A percentile compares a stretch with the other conserved stretches of the same genome.
Evolutionary conservation across 345 rosid genomes (phyloP).

Genomic region (Gossypium arboreum): DNA sequence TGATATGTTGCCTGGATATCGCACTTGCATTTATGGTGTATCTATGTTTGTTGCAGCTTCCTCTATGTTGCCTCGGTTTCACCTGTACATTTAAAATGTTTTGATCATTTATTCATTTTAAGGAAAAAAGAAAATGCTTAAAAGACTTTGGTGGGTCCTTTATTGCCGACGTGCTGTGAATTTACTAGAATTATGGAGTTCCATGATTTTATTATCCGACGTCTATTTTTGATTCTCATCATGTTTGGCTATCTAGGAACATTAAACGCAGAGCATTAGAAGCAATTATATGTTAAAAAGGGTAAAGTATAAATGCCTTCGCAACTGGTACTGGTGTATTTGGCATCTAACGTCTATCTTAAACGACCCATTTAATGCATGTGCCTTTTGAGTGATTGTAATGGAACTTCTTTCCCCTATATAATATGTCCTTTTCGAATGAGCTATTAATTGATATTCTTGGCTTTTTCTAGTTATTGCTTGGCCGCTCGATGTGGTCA

Average conservation of each 20-base stretch:
- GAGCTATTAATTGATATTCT: background rate
- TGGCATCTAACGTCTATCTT: too few relatives aligned
- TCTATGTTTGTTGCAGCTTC: background rate
- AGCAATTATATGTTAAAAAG: too few relatives aligned
- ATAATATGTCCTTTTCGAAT: background rate
- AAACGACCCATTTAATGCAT: background rate
- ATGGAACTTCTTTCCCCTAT: background rate
- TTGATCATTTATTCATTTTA: background rate
- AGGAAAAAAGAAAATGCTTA: background rate
- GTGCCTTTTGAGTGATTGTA: background rate
- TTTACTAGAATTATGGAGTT: background rate
- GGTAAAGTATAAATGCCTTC: too few relatives aligned
- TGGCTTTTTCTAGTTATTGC: background rate
- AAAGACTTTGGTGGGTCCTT: background rate
- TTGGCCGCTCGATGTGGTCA: background rate
- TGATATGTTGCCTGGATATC: background rate
- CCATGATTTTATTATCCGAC: background rate
- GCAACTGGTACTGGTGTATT: too few relatives aligned
- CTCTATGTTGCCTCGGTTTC: background rate
- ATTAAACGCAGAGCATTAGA: too few relatives aligned
- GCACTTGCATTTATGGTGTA: background rate
- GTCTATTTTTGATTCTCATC: too few relatives aligned
- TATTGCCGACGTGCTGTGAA: background rate
- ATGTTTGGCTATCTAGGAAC: background rate
- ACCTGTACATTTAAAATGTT: background rate